phyloP scores from a whole-genome alignment of 176 grass and related monocot genomes.

The Panicum miliaceum region DNA sequence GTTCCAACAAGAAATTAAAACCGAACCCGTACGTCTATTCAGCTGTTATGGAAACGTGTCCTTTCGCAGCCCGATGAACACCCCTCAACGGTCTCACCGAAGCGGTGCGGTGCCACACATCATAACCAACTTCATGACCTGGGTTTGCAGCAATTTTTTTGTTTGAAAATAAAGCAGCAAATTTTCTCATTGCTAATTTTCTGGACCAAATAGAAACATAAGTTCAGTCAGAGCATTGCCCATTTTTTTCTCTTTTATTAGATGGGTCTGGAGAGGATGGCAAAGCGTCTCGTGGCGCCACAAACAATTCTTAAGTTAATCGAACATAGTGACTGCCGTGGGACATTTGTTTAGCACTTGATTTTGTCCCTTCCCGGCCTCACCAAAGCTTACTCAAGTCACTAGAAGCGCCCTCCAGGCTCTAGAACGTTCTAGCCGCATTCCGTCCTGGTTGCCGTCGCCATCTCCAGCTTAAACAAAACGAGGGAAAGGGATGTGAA shows the following conservation, averaged over 20 bases:
- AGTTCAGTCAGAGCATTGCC: background rate
- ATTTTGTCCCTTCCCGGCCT: background rate
- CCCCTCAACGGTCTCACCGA: background rate
- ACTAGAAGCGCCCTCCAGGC: background rate
- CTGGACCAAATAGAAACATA: too few relatives aligned
- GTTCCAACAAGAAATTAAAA: background rate
- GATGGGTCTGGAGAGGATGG: background rate
- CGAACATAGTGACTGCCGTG: background rate
- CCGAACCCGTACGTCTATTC: background rate
- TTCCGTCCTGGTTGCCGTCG: background rate
- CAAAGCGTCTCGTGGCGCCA: background rate
- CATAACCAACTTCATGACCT: too few relatives aligned
- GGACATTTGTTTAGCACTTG: background rate
- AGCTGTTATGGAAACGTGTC: background rate
- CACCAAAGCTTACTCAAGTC: background rate
- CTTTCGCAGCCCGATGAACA: background rate
- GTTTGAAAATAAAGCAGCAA: too few relatives aligned
- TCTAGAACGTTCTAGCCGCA: constrained; percentile 21
- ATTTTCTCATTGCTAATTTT: too few relatives aligned
- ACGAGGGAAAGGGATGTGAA: background rate
- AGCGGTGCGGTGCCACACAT: too few relatives aligned
- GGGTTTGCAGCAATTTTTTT: too few relatives aligned
- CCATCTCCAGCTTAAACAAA: background rate
- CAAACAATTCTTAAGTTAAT: background rate
- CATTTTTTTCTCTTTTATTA: background rate